Conservation (phyloP, 306 rosid genomes). For the Vicia villosa region DNA sequence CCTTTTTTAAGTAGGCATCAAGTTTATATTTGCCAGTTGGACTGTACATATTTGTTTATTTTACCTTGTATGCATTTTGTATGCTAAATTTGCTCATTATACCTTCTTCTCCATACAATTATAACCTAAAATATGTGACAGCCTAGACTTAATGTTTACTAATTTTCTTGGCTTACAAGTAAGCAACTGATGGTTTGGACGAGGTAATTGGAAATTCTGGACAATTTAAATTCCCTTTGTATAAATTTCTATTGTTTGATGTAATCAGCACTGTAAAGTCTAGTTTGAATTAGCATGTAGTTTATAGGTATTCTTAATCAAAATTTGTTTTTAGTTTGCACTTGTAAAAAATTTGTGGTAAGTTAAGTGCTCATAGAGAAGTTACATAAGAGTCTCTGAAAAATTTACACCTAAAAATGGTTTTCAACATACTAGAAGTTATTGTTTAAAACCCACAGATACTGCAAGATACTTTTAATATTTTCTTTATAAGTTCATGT, state of each 20-base stretch:
- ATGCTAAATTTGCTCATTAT: constrained; percentile 23
- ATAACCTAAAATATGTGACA: constrained; percentile 10
- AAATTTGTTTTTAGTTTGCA: neutral
- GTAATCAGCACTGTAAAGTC: neutral
- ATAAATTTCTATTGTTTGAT: constrained; percentile 6
- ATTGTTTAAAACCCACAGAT: neutral
- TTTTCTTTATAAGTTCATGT: neutral
- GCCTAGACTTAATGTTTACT: neutral
- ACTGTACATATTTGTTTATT: neutral
- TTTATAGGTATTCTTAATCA: neutral
- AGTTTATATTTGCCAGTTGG: constrained; percentile 17
- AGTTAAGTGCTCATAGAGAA: neutral
- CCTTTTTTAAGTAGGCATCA: constrained; percentile 2
- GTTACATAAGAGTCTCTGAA: neutral
- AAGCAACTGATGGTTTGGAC: neutral
- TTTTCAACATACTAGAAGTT: neutral
- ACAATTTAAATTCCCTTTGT: neutral
- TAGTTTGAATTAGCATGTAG: neutral
- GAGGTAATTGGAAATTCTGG: neutral
- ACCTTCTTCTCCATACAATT: neutral
- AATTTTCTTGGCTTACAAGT: constrained; percentile 24
- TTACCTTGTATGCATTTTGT: constrained; percentile 9
- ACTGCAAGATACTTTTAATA: neutral
- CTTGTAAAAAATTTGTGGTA: neutral
- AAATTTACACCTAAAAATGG: neutral